Conservation (phyloP, 805 yeast genomes). For the Komagataella ulmi region DNA sequence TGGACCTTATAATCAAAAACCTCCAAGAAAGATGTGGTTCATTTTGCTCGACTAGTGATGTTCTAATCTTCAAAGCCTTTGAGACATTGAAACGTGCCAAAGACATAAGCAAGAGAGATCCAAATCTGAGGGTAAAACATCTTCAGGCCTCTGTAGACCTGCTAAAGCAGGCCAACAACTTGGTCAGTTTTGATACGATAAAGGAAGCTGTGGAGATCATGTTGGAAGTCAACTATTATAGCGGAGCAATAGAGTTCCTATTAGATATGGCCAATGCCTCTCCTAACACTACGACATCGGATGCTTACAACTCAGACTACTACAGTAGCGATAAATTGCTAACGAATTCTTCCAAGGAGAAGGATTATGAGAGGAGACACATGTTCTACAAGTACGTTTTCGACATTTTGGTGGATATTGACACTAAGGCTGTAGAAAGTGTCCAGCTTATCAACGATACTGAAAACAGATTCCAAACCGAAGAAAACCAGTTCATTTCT, state of each 20-base stretch:
- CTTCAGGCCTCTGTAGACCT: constrained; percentile 63
- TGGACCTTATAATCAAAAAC: constrained; percentile 77
- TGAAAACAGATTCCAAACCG: constrained; percentile 18
- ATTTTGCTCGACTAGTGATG: constrained; percentile 89
- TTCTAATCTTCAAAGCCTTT: constrained; percentile 83
- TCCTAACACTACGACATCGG: constrained; percentile 47
- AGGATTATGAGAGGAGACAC: constrained; percentile 35
- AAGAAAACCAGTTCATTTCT: constrained; percentile 12
- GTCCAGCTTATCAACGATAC: constrained; percentile 18
- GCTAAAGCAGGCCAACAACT: constrained; percentile 68
- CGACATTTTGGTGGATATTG: constrained; percentile 60
- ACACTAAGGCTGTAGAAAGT: constrained; percentile 39
- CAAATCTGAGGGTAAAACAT: constrained; percentile 51
- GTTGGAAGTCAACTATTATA: constrained; percentile 63
- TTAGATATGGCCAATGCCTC: constrained; percentile 61
- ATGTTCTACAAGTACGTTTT: constrained; percentile 64
- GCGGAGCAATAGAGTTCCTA: constrained; percentile 77
- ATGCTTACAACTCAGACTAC: constrained; percentile 34
- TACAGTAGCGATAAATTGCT: constrained; percentile 5
- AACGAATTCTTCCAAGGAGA: constrained; percentile 35
- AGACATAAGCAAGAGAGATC: constrained; percentile 56
- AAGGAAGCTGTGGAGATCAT: constrained; percentile 71
- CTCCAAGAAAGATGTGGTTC: constrained; percentile 90
- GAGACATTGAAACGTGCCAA: constrained; percentile 85
- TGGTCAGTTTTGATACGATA: constrained; percentile 65